Base-by-base conservation (phyloP, 78 protist genomes). In the Dictyostelium brefeldianum region DNA sequence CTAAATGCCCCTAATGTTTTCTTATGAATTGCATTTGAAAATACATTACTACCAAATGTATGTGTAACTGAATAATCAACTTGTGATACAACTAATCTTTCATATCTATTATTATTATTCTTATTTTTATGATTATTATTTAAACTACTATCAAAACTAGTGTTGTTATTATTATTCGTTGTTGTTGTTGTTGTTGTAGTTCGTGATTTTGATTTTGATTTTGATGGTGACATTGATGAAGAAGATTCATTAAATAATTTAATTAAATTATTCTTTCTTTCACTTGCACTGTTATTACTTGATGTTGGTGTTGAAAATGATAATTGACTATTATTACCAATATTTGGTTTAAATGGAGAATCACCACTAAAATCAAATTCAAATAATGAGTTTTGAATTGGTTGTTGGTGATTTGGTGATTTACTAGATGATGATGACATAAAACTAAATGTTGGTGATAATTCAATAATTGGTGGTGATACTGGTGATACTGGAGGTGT, bases 21-120 rank as follows among this genome's bases (percentile, higher is more conserved):
- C 31, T 74, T 74, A 27, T 84, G 83, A 15, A 84, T 43, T 50
- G 46, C 11, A n/a, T 69, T 51, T 22, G 27, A 59, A 36, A 36
- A 36, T 36, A 36, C 43, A 31, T 36, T 25, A 36, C 6, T 70
- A 31, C 22, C 20, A 47, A 62, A 62, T 12, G 67, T 2, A 15
- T 15, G n/a, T 22, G 70, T 54, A 31, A 78, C 70, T 22, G 77
- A 71, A 77, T 87, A 77, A 50, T 46, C 29, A 27, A 87, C 67
- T 25, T 87, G 41, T 15, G 78, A 12, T 12, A 46, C 53, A 8
- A 87, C 2, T 11, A 87, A 11, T 87, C 93, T 87, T 77, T 87
- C 93, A 64, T 70, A 87, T 46, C 83, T 18, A 56, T 78, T 15
- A 3, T 56, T n/a, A 53, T 27, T 15, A 31, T 29, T 78, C 0